A percentile compares a stretch with the other conserved stretches of the same genome.
Evolutionary conservation across 176 grass and related monocot species (phyloP).

Genomic region (Ensete ventricosum): DNA sequence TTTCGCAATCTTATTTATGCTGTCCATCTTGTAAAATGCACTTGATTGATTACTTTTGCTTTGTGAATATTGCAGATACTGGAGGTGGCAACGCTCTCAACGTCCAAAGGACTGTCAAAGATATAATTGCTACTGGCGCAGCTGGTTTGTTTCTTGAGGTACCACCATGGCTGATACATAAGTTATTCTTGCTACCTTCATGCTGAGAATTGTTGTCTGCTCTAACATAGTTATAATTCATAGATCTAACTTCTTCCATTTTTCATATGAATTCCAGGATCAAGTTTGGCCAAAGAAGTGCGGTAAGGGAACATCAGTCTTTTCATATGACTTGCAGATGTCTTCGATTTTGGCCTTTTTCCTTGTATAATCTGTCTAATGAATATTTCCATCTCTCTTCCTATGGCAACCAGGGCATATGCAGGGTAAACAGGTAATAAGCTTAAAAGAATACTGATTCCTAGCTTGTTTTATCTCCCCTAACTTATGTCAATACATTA

Average conservation of each 20-base stretch:
- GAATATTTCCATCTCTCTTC: background rate
- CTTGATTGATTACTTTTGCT: background rate
- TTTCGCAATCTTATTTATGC: too few relatives aligned
- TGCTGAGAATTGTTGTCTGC: background rate
- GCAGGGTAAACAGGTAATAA: conserved; percentile 40
- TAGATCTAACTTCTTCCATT: background rate
- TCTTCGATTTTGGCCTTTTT: background rate
- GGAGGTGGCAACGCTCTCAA: conserved; percentile 42
- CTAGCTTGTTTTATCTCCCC: background rate
- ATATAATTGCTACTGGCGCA: conserved; percentile 40
- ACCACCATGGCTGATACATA: background rate
- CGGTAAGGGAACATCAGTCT: conserved; percentile 22
- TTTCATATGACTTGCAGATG: background rate
- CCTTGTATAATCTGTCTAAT: background rate
- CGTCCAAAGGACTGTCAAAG: conserved; percentile 38
- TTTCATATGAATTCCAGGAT: conserved; percentile 24
- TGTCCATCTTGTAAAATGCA: too few relatives aligned
- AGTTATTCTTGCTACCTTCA: background rate
- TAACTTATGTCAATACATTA: too few relatives aligned
- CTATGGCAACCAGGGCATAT: conserved; percentile 29
- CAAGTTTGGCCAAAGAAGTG: conserved; percentile 56
- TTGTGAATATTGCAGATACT: conserved; percentile 25
- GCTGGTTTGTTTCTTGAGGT: conserved; percentile 50
- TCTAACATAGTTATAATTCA: background rate
- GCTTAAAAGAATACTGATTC: background rate